Conservation (phyloP, 805 yeast species). For the Maudiozyma turicensis region DNA sequence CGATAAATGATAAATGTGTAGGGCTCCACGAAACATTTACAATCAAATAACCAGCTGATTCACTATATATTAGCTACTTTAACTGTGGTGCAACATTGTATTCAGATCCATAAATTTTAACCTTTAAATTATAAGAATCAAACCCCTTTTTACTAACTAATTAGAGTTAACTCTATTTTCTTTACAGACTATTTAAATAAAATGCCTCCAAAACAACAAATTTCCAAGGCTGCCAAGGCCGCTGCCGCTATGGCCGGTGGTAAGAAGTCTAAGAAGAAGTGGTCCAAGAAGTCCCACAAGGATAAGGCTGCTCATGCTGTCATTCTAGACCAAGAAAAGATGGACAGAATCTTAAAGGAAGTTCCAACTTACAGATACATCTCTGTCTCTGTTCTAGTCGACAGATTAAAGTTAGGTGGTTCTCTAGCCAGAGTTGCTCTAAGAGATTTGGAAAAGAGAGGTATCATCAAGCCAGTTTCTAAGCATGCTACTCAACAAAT, state of each 20-base stretch:
- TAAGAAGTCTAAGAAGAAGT: constrained; percentile 99
- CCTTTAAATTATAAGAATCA: no score
- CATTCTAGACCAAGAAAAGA: constrained; percentile 94
- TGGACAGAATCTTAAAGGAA: constrained; percentile 98
- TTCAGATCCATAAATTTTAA: no score
- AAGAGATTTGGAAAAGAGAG: constrained; percentile 88
- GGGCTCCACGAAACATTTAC: no score
- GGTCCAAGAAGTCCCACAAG: constrained; percentile 99
- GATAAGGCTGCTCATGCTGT: constrained; percentile 99
- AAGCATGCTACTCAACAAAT: constrained; percentile 95
- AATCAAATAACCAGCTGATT: no score
- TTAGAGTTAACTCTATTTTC: neutral
- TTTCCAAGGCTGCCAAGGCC: constrained; percentile 98
- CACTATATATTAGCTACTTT: no score
- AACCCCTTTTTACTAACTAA: neutral
- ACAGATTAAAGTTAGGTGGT: constrained; percentile 98
- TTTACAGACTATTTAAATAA: constrained; percentile 21
- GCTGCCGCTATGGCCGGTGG: constrained; percentile 99
- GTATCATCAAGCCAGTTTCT: constrained; percentile 88
- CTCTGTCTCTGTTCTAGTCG: constrained; percentile 96
- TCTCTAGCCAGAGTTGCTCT: constrained; percentile 98
- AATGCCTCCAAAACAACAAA: constrained; percentile 99
- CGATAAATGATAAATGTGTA: no score
- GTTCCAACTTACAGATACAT: constrained; percentile 98
- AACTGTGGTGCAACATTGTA: no score